Base-by-base conservation (phyloP, 228 moss, liverwort and hornwort species). In the Sphagnum fallax region DNA sequence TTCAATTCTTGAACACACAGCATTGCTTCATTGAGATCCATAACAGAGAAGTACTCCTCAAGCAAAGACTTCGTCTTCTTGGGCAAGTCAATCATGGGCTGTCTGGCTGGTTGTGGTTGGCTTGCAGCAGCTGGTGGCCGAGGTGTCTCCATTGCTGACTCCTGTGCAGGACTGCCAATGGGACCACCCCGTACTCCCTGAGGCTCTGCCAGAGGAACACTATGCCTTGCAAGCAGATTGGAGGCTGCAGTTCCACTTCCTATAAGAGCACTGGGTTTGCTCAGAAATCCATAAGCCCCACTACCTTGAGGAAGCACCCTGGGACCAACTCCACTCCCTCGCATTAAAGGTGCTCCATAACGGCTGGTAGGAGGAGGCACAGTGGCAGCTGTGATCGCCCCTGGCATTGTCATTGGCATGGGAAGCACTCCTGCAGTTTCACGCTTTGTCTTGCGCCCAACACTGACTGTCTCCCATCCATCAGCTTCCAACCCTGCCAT, bases 1-100 rank as follows among this genome's bases (percentile, higher is more conserved):
- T 88, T 80, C 48, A 92, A 78, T 67, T 92, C 96, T 57, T 92
- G 84, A 53, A 92, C 89, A 75, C 92, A 91, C 13, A 79, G 69
- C 67, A 75, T 47, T 14, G 92, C 96, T 69, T 96, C 92, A 10
- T 88, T 68, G 13, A 87, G 78, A 73, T 96, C 89, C 75, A 83
- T 51, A 67, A 91, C 75, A 3, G 80, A 76, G 51, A 92, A 88
- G 67, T 88, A 96, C 81, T 96, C 91, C 65, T 81, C 81, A 76
- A 96, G 67, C 55, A 96, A 78, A 32, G 79, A 89, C 75, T 81
- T 88, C 52, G 91, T 78, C 67, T 82, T 88, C 81, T 81, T 91
- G 51, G 67, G 76, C 77, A 92, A 47, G 49, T 70, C 64, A 6
- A 63, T 83, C 6, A 76, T 69, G 48, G 87, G 79, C 68, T 66